Evolutionary conservation across 1,284 basidiomycete genomes (phyloP), one percentile per base, ranked within the genome.

Genomic region (Ganoderma multipileum): DNA sequence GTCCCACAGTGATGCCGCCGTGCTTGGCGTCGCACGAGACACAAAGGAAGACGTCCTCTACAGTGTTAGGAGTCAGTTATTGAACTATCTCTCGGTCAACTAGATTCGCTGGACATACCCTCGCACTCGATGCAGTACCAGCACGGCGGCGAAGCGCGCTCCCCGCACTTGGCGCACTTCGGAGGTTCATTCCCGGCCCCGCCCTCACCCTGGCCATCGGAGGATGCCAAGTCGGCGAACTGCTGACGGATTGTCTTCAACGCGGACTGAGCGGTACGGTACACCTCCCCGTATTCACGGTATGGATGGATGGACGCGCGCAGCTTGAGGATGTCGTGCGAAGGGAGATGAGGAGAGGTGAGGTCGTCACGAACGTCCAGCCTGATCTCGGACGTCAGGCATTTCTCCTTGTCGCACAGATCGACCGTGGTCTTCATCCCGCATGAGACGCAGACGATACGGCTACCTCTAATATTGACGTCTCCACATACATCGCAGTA

Each of bases 41-140:
- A 38, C 65, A 66, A 16, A 66, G 39, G 39, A 66, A 66, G 65
- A 47, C 60, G 50, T 38, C 20, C 16, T 39, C 38, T 26, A 11
- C 44, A 0, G 2, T n/a, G 44, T 23, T 1, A 47, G 20, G n/a
- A 18, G 44, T 23, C n/a, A 47, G 16, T 23, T 11, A 23, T 7
- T 3, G 18, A 9, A 18, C 2, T 23, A 3, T n/a, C 20, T n/a
- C n/a, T n/a, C 2, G n/a, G 42, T 2, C 20, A 44, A n/a, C 18
- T 20, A 44, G 42, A 44, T 9, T 2, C 5, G 12, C 7, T 5
- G 7, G 11, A 26, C 64, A n/a, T 12, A 69, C 70, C 57, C 28
- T 66, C 57, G 47, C 67, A 69, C 18, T 66, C 68, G 20, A 69
- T 64, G 38, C 70, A 71, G 44, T 58, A 66, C 70, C 70, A 71